Conservation (phyloP, 2,329 filamentous ascomycete species). For the Cadophora sp. region DNA sequence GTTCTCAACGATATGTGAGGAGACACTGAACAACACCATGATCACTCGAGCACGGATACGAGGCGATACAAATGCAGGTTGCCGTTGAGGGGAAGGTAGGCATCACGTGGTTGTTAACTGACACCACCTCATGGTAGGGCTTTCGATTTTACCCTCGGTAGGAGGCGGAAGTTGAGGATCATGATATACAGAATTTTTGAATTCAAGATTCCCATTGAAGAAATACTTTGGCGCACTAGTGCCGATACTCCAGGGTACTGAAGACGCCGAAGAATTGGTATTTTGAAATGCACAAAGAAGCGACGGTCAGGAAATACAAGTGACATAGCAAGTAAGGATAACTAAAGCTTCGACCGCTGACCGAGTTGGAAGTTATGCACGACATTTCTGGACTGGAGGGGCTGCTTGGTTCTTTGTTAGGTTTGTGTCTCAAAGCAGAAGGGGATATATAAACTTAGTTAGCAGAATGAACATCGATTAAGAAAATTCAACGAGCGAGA, state of each 20-base stretch:
- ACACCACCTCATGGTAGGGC: not conserved
- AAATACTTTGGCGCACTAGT: no score
- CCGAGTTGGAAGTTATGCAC: no score
- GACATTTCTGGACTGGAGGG: constrained; percentile 29
- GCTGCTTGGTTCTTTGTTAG: not conserved
- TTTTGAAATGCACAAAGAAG: no score
- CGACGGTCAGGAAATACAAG: no score
- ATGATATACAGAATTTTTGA: no score
- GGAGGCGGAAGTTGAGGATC: no score
- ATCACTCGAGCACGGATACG: not conserved
- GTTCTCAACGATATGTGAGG: not conserved
- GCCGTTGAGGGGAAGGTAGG: constrained; percentile 9
- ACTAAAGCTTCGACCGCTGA: no score
- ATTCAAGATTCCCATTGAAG: no score
- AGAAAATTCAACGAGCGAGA: not conserved
- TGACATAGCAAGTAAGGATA: no score
- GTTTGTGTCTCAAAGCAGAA: not conserved
- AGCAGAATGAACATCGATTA: not conserved
- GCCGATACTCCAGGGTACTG: no score
- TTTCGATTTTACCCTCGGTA: no score
- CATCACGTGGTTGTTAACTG: not conserved
- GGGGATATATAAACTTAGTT: not conserved
- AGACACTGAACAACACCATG: not conserved
- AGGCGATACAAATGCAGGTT: constrained; percentile 10
- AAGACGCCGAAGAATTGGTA: no score